Conservation (phyloP, 192 early-diverging fungal genomes). For the Coemansia sp. region DNA sequence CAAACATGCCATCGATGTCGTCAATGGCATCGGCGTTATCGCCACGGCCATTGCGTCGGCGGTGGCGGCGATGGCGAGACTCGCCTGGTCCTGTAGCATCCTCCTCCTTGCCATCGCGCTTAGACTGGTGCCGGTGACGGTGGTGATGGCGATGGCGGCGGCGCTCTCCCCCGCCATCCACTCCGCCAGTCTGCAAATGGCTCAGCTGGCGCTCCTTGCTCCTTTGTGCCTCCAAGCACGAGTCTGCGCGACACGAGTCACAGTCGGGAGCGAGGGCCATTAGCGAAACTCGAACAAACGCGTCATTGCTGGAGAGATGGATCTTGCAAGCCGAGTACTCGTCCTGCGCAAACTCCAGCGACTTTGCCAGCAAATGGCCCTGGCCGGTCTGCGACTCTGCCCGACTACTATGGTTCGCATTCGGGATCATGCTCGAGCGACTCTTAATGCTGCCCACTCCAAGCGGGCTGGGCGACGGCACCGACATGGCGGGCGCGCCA, state of each 20-base stretch:
- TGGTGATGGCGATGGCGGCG: conserved; percentile 13
- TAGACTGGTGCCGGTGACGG: not conserved
- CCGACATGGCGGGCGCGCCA: not conserved
- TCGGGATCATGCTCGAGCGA: not conserved
- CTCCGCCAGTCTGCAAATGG: conserved; percentile 11
- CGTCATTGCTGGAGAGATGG: conserved; percentile 33
- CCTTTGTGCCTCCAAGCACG: conserved; percentile 16
- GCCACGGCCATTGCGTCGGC: conserved; percentile 10
- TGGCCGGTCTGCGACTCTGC: not conserved
- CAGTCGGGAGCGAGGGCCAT: conserved; percentile 51
- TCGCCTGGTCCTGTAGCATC: not conserved
- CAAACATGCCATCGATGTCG: conserved; percentile 28
- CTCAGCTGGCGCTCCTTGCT: conserved; percentile 37
- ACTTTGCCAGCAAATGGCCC: conserved; percentile 6
- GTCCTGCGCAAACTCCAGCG: conserved; percentile 26
- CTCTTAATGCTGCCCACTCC: conserved; percentile 1
- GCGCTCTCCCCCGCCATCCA: conserved; percentile 5
- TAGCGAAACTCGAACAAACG: conserved; percentile 39
- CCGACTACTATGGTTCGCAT: not conserved
- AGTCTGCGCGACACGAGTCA: conserved; percentile 28
- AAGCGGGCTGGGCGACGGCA: conserved; percentile 2
- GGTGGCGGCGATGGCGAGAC: conserved; percentile 16
- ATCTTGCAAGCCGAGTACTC: conserved; percentile 46
- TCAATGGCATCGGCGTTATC: conserved; percentile 18
- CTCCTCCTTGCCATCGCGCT: not conserved